A percentile compares a stretch with the other conserved stretches of the same genome.
These are phyloP conservation scores for Cytospora mali DNA, from an alignment of 2,329 filamentous ascomycete species.

Conservation along the genomic window DNA sequence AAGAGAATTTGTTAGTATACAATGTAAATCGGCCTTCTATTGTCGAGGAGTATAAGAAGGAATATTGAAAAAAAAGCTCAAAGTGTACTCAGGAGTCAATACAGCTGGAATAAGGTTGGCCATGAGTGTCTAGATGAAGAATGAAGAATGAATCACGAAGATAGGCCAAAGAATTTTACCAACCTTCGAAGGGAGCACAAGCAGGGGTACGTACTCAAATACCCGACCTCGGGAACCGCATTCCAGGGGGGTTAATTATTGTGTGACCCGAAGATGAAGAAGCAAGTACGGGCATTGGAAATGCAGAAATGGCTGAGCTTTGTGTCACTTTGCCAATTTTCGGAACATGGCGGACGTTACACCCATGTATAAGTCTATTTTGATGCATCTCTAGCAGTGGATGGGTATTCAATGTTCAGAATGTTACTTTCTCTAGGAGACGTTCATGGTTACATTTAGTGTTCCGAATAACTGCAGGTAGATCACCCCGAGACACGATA, in stretches of 20 bases:
- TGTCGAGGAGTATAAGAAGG: neutral
- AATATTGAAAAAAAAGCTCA: neutral
- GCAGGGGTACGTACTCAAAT: neutral
- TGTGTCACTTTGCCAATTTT: neutral
- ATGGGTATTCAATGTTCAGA: no score
- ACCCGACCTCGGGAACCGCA: no score
- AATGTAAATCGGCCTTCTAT: neutral
- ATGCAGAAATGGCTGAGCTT: neutral
- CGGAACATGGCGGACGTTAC: neutral
- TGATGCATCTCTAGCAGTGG: no score
- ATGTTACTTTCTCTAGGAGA: no score
- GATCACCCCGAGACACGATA: neutral
- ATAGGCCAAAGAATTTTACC: neutral
- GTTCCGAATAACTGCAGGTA: neutral
- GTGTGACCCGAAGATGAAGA: neutral
- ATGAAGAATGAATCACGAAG: neutral
- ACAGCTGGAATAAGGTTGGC: neutral
- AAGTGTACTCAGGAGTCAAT: neutral
- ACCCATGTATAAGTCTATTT: no score
- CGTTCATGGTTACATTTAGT: neutral
- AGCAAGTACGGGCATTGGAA: neutral
- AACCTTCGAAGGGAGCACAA: neutral
- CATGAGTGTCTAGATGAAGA: neutral
- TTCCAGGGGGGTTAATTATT: no score
- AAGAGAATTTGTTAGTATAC: neutral